Percentiles rank a stretch among this genome's conserved stretches.
phyloP scores from a whole-genome alignment of 176 grass and related monocot genomes.

The Carex myosuroides region DNA sequence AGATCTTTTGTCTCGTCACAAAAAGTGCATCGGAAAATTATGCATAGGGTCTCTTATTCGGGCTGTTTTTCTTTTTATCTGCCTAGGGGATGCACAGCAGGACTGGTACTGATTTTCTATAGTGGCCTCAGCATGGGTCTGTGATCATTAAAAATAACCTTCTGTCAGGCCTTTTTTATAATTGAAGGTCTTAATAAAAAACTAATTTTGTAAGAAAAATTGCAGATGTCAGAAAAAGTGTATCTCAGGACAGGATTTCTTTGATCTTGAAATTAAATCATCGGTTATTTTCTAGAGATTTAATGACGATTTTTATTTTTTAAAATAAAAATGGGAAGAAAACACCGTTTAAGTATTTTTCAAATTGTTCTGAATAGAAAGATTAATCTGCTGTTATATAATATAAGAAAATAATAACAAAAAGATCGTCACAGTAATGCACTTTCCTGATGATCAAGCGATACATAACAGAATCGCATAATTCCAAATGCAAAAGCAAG shows the following conservation, averaged over 20 bases:
- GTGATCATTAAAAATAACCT: not conserved
- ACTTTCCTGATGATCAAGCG: too few relatives aligned
- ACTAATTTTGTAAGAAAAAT: too few relatives aligned
- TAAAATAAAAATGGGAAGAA: not conserved
- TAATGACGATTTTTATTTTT: not conserved
- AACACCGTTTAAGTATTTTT: not conserved
- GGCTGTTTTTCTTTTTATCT: not conserved
- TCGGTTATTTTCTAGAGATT: not conserved
- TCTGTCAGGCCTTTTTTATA: not conserved
- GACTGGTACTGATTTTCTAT: not conserved
- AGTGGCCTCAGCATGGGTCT: not conserved
- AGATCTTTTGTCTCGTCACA: too few relatives aligned
- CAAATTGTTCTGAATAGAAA: not conserved
- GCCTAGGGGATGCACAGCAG: not conserved
- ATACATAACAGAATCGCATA: too few relatives aligned
- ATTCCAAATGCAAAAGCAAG: too few relatives aligned
- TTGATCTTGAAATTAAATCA: not conserved
- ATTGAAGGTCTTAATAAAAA: too few relatives aligned
- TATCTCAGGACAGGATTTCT: not conserved
- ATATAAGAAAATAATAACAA: too few relatives aligned
- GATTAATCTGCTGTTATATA: not conserved
- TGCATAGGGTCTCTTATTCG: not conserved
- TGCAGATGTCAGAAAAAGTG: not conserved
- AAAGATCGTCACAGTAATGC: too few relatives aligned
- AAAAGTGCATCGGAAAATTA: not conserved